Evolutionary conservation across 805 yeast genomes (phyloP).

Genomic region (Zygotorulaspora florentina): DNA sequence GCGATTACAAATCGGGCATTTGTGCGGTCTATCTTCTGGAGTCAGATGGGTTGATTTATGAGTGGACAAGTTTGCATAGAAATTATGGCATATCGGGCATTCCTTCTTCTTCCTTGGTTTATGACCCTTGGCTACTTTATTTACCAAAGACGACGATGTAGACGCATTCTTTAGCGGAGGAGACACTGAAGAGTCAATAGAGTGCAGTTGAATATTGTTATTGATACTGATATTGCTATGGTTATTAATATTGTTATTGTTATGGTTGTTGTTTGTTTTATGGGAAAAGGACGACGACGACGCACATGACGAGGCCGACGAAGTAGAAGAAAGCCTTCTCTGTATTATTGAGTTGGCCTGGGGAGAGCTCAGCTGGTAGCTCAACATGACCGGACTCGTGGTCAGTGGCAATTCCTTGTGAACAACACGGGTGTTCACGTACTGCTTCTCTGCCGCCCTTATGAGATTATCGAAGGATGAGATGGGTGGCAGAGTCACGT

Average conservation of each 20-base stretch:
- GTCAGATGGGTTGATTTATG: slow-evolving; percentile 75
- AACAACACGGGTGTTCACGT: slow-evolving; percentile 3
- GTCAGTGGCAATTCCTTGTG: slow-evolving; percentile 3
- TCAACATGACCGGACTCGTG: slow-evolving; percentile 9
- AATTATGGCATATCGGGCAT: slow-evolving; percentile 65
- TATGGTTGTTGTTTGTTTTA: neutral
- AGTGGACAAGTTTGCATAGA: slow-evolving; percentile 75
- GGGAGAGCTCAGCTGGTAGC: slow-evolving; percentile 13
- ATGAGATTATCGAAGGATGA: slow-evolving; percentile 32
- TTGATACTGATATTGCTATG: slow-evolving; percentile 2
- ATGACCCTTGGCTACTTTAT: slow-evolving; percentile 21
- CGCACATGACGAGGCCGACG: slow-evolving; percentile 15
- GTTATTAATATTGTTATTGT: slow-evolving; percentile 3
- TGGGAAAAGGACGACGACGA: slow-evolving; percentile 12
- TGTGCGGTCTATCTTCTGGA: slow-evolving; percentile 69
- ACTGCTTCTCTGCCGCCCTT: slow-evolving; percentile 29
- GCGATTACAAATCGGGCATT: slow-evolving; percentile 71
- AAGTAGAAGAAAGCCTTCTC: slow-evolving; percentile 13
- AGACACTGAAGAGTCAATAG: neutral
- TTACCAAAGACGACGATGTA: neutral
- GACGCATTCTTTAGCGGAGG: slow-evolving; percentile 1
- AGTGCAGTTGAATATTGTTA: neutral
- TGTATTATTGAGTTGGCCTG: slow-evolving; percentile 17
- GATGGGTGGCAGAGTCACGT: slow-evolving; percentile 27
- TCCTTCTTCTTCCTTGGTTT: slow-evolving; percentile 61